Base-by-base conservation (phyloP, 2,329 filamentous ascomycete species). In the Magnaporthiopsis poae region DNA sequence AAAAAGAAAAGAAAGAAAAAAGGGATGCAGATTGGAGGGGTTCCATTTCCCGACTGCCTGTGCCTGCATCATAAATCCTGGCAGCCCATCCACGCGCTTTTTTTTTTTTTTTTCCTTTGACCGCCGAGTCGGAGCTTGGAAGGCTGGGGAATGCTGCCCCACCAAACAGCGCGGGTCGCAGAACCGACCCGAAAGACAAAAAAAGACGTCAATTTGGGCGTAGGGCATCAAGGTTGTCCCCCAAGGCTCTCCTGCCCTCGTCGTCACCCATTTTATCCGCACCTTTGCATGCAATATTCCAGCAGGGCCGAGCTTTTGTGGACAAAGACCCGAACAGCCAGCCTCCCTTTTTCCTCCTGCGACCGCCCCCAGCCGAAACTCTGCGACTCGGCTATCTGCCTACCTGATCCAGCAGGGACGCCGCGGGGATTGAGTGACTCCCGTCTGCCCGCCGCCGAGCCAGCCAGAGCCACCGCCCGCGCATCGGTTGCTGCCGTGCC, bases 191-290 rank as follows among this genome's bases (percentile, higher is more conserved):
- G 46, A n/a, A 56, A 21, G 18, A 56, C 46, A 56, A 56, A 52
- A 56, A 52, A 8, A n/a, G 46, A n/a, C 46, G 9, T n/a, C 21
- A 18, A 56, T 56, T 33, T 33, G n/a, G 60, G 25, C 60, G 27
- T 61, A 61, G 60, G 60, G 60, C 60, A 61, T 61, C 27, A 61
- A 61, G 60, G 27, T 27, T 61, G 18, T 61, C 60, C 60, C 60
- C 60, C 60, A 61, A 61, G 31, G 25, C 25, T 33, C 31, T 61
- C 29, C 27, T 7, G 46, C 21, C 21, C 46, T 56, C 46, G n/a
- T 21, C 46, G 46, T 56, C 46, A n/a, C 46, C 21, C 46, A 56
- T 56, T 56, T 56, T 56, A n/a, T 56, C 46, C 46, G 46, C 46
- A 25, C 46, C 46, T 56, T 56, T n/a, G n/a, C 21, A 52, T 21